Conservation (phyloP, 306 rosid genomes). For the Medicago arabica region DNA sequence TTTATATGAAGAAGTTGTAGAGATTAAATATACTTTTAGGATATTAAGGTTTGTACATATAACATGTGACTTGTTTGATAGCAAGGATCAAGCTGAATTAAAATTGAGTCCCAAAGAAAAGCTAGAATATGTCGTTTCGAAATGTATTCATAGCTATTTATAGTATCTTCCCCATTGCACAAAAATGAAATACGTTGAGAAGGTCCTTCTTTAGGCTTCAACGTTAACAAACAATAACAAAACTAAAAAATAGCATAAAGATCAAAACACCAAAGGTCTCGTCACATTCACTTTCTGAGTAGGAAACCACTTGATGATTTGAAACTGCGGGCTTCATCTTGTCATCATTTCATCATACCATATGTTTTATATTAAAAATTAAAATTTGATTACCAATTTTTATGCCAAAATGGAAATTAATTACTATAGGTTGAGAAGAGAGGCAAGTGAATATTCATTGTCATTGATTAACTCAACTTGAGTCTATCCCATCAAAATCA, state of each 20-base stretch:
- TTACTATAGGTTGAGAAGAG: too few species aligned
- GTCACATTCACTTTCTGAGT: conserved; percentile 27
- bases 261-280: conserved; percentile 33
- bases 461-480: background rate
- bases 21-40: too few species aligned
- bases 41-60: too few species aligned
- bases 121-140: background rate
- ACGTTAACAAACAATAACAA: background rate
- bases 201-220: conserved; percentile 15
- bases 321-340: conserved; percentile 14
- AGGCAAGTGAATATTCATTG: background rate
- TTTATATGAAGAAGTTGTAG: too few species aligned
- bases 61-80: too few species aligned
- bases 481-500: conserved; percentile 48
- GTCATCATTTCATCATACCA: conserved; percentile 29
- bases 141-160: background rate
- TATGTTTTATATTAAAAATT: conserved; percentile 16
- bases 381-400: background rate
- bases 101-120: background rate
- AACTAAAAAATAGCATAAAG: conserved; percentile 31
- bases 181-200: conserved; percentile 4
- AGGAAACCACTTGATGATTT: conserved; percentile 45
- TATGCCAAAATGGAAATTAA: conserved; percentile 34
- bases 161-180: background rate
- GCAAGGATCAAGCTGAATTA: too few species aligned